Evolutionary conservation across 805 yeast species (phyloP), one percentile per base, ranked within the genome.

Genomic region (Yarrowia keelungensis): DNA sequence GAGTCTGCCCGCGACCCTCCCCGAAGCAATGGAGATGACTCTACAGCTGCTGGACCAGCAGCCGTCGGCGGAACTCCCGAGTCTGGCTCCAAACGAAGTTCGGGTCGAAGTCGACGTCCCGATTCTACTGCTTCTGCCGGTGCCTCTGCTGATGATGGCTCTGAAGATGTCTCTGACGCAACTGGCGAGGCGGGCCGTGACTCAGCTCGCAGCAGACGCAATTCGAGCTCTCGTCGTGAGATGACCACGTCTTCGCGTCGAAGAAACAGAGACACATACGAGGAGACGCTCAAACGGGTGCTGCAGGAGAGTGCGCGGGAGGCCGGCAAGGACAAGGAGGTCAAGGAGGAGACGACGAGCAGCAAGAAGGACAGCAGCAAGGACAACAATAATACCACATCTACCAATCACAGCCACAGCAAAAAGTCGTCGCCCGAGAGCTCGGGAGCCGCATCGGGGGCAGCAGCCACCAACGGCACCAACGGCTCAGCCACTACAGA

Each of bases 281-380:
- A 79, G 43, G 80, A 77, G 61, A 77, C 78, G 11, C 74, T 81
- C 54, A 78, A 78, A 46, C 76, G 83, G 3, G 83, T 81, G 8
- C 74, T 81, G 16, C 67, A 62, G n/a, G 67, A 45, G 62, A 69
- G 58, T 61, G 73, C 67, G n/a, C 58, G 67, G 5, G 67, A 59
- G 32, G 58, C 50, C 36, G 38, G 50, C 35, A 46, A 56, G 16
- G 45, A 78, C 15, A 46, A 51, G 56, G 70, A 68, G 35, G 67
- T 19, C 39, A 49, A 47, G 47, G 67, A 62, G 39, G 56, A 46
- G 38, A 3, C 36, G 16, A 12, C 51, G 14, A 26, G 11, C 10
- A 47, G 38, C 38, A 49, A 26, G 53, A 15, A 38, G 39, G 39
- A 38, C 51, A 47, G 26, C 51, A 47, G 26, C 36, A 47, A 47